Percentiles rank a stretch among this genome's conserved stretches.
These are phyloP conservation scores for Chenopodium album DNA, from an alignment of 148 eudicot species.

Conservation along the genomic window DNA sequence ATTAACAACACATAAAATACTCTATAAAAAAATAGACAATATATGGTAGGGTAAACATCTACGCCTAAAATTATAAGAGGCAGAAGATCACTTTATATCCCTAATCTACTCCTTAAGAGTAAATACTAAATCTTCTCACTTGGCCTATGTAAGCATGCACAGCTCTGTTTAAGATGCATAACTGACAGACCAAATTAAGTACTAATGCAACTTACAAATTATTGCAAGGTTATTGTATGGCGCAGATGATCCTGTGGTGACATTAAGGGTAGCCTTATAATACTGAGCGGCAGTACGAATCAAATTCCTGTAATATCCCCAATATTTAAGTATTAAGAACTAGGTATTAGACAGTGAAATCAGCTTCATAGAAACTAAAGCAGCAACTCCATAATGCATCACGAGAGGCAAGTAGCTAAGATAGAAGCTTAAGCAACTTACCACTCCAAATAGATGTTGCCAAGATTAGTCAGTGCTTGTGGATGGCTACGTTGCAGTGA, in stretches of 20 bases:
- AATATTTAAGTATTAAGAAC: conserved; percentile 5
- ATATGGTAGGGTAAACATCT: too few relatives aligned
- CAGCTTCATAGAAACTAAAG: neutral
- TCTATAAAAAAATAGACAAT: too few relatives aligned
- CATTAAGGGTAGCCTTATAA: conserved; percentile 82
- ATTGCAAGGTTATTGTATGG: conserved; percentile 91
- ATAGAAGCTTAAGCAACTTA: conserved; percentile 26
- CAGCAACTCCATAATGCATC: neutral
- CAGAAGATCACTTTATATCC: too few relatives aligned
- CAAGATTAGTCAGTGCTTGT: conserved; percentile 92
- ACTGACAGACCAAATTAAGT: conserved; percentile 13
- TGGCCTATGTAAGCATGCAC: conserved; percentile 18
- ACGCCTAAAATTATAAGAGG: too few relatives aligned
- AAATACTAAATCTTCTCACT: too few relatives aligned
- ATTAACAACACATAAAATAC: too few relatives aligned
- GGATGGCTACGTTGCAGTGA: conserved; percentile 86
- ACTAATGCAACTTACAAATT: conserved; percentile 24
- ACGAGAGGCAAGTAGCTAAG: neutral
- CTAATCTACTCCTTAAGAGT: too few relatives aligned
- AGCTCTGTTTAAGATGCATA: conserved; percentile 19
- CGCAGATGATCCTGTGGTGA: conserved; percentile 91
- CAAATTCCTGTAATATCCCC: conserved; percentile 71
- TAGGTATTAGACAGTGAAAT: neutral
- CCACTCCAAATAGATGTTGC: conserved; percentile 98
- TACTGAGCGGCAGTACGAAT: conserved; percentile 79